phyloP scores from a whole-genome alignment of 2,329 filamentous ascomycete species.

The Pseudogymnoascus destructans region DNA sequence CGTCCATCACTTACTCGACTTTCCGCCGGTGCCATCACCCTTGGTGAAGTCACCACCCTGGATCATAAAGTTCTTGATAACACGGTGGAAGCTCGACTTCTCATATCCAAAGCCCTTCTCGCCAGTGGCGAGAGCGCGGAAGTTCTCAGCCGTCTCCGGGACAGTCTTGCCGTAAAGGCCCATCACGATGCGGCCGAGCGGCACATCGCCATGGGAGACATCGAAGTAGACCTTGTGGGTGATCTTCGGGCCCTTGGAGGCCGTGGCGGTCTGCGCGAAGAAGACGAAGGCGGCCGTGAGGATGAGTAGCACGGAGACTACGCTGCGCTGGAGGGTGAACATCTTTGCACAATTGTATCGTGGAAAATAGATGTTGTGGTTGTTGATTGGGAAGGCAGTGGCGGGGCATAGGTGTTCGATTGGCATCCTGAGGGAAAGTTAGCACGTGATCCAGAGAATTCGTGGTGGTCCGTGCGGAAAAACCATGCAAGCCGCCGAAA shows the following conservation, averaged over 20 bases:
- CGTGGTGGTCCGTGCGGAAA: background rate
- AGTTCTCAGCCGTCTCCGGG: slow-evolving; percentile 62
- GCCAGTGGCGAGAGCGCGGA: slow-evolving; percentile 68
- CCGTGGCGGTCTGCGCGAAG: slow-evolving; percentile 61
- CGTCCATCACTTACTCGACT: slow-evolving; percentile 51
- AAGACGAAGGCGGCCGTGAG: slow-evolving; percentile 61
- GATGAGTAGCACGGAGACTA: slow-evolving; percentile 63
- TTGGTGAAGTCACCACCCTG: slow-evolving; percentile 83
- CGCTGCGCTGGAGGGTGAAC: slow-evolving; percentile 59
- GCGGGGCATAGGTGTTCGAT: slow-evolving; percentile 7
- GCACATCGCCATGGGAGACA: slow-evolving; percentile 61
- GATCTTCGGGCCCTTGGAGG: slow-evolving; percentile 82
- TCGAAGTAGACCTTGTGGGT: slow-evolving; percentile 92
- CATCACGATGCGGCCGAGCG: slow-evolving; percentile 62
- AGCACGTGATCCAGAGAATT: background rate
- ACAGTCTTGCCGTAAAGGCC: slow-evolving; percentile 82
- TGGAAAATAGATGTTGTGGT: slow-evolving; percentile 11
- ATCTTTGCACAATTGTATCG: slow-evolving; percentile 37
- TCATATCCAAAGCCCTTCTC: slow-evolving; percentile 79
- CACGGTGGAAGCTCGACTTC: slow-evolving; percentile 74
- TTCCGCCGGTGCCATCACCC: slow-evolving; percentile 70
- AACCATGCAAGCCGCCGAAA: background rate
- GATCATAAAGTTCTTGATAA: slow-evolving; percentile 87
- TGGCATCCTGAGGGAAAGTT: background rate
- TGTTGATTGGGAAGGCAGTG: slow-evolving; percentile 11